These are phyloP conservation scores for Verticillium albo-atrum DNA, from an alignment of 2,329 filamentous ascomycete genomes.

Conservation along the genomic window DNA sequence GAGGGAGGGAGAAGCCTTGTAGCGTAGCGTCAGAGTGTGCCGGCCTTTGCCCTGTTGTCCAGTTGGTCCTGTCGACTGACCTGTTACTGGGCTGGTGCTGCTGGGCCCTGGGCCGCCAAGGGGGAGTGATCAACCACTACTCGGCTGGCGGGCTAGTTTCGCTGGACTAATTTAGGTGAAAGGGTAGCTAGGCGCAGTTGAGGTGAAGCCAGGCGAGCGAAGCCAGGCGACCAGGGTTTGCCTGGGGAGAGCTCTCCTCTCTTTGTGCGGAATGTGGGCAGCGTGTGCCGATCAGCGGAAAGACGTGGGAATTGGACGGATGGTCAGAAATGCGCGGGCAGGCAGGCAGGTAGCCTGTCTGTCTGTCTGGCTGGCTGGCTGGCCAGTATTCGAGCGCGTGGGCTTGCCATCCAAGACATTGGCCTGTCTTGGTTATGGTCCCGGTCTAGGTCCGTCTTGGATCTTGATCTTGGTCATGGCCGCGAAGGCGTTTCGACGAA, in stretches of 20 bases:
- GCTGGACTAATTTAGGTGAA: background rate
- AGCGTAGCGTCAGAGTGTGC: background rate
- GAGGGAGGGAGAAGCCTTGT: background rate
- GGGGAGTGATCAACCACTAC: background rate
- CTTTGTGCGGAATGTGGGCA: background rate
- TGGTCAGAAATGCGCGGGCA: background rate
- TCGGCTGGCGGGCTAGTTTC: background rate
- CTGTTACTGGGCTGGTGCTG: too few species aligned
- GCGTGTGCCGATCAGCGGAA: background rate
- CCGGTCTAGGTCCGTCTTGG: background rate
- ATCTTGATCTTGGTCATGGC: background rate
- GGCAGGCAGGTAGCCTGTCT: too few species aligned
- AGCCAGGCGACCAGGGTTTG: background rate
- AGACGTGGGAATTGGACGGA: background rate
- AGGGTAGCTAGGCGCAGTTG: background rate
- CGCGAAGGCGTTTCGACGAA: background rate
- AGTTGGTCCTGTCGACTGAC: too few species aligned
- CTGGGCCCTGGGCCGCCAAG: background rate
- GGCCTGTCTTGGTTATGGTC: background rate
- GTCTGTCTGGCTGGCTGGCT: too few species aligned
- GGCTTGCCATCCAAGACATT: background rate
- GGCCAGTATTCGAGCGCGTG: too few species aligned
- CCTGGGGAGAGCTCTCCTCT: background rate
- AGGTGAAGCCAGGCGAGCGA: background rate
- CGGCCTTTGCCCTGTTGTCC: background rate